Evolutionary conservation across 2,329 filamentous ascomycete genomes (phyloP), one percentile per base, ranked within the genome.

Genomic region (Penicillium capsulatum): DNA sequence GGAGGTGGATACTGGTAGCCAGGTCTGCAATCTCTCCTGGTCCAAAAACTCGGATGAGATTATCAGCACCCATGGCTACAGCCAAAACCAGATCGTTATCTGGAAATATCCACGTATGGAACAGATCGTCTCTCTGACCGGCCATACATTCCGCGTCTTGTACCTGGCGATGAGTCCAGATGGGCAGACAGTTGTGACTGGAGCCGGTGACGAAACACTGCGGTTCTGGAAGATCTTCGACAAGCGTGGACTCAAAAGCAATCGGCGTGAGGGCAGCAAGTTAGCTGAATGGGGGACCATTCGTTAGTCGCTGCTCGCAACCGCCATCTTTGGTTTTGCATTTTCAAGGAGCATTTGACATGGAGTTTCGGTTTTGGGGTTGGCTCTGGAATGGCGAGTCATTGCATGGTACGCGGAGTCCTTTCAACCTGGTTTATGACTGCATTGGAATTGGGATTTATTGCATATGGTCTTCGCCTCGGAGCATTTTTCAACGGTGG

Each of bases 41-140:
- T 92, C 85, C 13, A 94, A 94, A 60, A 95, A 96, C 65, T 95
- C 88, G 6, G 95, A 96, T 62, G 92, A 98, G 66, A 89, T 98
- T 42, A 91, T 98, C 38, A 91, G 85, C 35, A 98, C 92, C 1
- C 92, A 98, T 60, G 92, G 92, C 5, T 98, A 96, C 70, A 91
- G 84, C 53, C 92, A 98, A 61, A 96, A 98, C 63, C 92, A 97
- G 65, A 96, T 98, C 55, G 91, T 97, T 26, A 88, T 98, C 39
- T 98, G 92, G 92, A 98, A 98, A 61, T 98, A 98, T 60, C 92
- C 92, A 1, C 90, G 84, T 52, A 97, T 98, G 92, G 88, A 88
- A 34, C 92, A 97, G 63, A 89, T 98, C 7, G 91, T 88, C 28
- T 94, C 87, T 52, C 73, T 98, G 31, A 98, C 92, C 0, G 92